Conservation (phyloP, 1,284 basidiomycete species). For the Xerocomus minutiporus region DNA sequence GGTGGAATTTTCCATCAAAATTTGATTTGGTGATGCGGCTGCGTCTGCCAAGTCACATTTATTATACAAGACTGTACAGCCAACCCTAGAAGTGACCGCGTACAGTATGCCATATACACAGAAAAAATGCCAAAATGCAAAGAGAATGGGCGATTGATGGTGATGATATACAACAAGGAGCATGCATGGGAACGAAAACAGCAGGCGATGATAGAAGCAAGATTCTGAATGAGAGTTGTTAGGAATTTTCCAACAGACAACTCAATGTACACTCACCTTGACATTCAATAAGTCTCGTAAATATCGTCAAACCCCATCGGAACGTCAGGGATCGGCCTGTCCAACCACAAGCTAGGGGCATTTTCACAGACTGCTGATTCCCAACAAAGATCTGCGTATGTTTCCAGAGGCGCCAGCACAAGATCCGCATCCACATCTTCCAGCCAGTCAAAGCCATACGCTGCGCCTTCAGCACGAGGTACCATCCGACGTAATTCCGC, state of each 20-base stretch:
- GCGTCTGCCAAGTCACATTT: not conserved
- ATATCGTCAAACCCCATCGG: conserved; percentile 29
- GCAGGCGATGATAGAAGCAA: not conserved
- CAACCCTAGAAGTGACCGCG: not conserved
- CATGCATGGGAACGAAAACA: conserved; percentile 18
- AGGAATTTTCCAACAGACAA: not conserved
- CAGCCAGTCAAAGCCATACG: conserved; percentile 26
- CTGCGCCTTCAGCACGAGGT: conserved; percentile 7
- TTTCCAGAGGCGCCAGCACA: conserved; percentile 25
- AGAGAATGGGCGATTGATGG: conserved; percentile 1
- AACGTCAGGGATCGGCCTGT: conserved; percentile 24
- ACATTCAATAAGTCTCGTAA: conserved; percentile 11
- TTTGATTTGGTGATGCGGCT: not conserved
- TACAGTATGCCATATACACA: conserved; percentile 7
- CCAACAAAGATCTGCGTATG: conserved; percentile 31
- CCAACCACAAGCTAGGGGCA: not conserved
- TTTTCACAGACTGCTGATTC: conserved; percentile 23
- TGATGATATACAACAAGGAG: not conserved
- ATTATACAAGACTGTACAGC: not conserved
- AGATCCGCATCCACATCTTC: conserved; percentile 28
- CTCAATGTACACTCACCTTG: conserved; percentile 3
- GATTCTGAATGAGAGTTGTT: not conserved
- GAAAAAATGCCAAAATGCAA: conserved; percentile 4
- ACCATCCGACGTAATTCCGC: conserved; percentile 25
- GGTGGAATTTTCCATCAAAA: not conserved